Conservation (phyloP, 768 basidiomycete genomes). For the Trametes meyenii region DNA sequence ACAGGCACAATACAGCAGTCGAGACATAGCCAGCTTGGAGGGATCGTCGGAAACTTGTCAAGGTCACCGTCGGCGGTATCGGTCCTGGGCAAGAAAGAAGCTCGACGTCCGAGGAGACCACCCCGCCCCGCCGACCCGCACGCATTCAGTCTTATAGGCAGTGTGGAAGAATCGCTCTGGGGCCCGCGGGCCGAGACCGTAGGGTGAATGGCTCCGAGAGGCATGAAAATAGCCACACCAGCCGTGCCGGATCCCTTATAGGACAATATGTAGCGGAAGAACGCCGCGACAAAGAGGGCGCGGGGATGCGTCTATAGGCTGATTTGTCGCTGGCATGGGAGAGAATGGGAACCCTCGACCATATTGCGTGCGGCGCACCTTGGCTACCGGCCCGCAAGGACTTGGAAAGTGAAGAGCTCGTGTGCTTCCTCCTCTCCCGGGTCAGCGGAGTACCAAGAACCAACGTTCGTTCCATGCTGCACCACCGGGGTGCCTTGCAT, state of each 20-base stretch:
- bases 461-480: too few relatives aligned
- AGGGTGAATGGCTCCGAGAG: neutral
- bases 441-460: too few relatives aligned
- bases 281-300: neutral
- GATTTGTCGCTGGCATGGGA: neutral
- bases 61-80: neutral
- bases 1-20: neutral
- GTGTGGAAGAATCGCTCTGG: conserved; percentile 14
- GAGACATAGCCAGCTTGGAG: neutral
- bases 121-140: neutral
- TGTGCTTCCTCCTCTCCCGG: too few relatives aligned
- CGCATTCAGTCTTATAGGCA: neutral
- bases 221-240: neutral
- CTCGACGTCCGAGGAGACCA: neutral
- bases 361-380: neutral
- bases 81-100: neutral
- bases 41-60: neutral
- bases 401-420: too few relatives aligned
- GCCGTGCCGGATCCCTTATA: neutral
- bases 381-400: neutral
- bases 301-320: conserved; percentile 1
- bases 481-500: too few relatives aligned
- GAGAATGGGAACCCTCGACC: neutral
- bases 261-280: neutral
- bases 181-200: conserved; percentile 14